A percentile compares a stretch with the other conserved stretches of the same genome.
These are phyloP conservation scores for Ogataea neopini DNA, from an alignment of 805 yeast genomes.

Conservation along the genomic window DNA sequence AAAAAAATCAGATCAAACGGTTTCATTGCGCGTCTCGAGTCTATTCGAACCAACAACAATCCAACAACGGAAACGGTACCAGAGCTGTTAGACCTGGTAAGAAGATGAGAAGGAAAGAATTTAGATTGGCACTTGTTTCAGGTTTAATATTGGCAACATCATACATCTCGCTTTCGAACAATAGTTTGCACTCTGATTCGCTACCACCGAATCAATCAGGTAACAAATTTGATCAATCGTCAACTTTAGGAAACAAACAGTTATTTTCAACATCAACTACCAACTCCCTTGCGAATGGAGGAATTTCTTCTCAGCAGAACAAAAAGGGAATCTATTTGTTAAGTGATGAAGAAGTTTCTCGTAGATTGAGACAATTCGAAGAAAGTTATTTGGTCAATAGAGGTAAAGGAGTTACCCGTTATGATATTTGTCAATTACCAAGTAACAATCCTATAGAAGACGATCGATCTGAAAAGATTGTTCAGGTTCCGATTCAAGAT, in stretches of 20 bases:
- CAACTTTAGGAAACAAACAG: constrained; percentile 19
- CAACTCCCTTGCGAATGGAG: constrained; percentile 42
- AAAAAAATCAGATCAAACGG: constrained; percentile 14
- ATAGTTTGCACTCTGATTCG: constrained; percentile 33
- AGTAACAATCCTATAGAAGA: constrained; percentile 95
- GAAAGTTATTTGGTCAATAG: constrained; percentile 80
- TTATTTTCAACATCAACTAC: constrained; percentile 42
- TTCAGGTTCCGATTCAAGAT: constrained; percentile 72
- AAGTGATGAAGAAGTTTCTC: constrained; percentile 70
- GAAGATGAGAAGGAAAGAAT: constrained; percentile 32
- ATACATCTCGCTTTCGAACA: constrained; percentile 33
- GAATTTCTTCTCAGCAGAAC: constrained; percentile 39
- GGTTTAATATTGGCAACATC: constrained; percentile 37
- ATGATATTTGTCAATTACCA: constrained; percentile 87
- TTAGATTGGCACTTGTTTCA: constrained; percentile 34
- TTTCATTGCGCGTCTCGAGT: constrained; percentile 17
- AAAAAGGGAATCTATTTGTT: constrained; percentile 59
- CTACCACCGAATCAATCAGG: constrained; percentile 18
- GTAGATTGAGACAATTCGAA: constrained; percentile 67
- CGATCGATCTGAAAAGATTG: constrained; percentile 80
- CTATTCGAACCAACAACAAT: constrained; percentile 9
- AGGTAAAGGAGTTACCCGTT: constrained; percentile 84
- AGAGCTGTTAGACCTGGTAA: constrained; percentile 13
- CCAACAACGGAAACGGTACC: constrained; percentile 1
- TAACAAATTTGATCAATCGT: constrained; percentile 16